A percentile compares a stretch with the other conserved stretches of the same genome.
phyloP scores from a whole-genome alignment of 225 moss, liverwort and hornwort genomes.

The Pseudoscleropodium purum region DNA sequence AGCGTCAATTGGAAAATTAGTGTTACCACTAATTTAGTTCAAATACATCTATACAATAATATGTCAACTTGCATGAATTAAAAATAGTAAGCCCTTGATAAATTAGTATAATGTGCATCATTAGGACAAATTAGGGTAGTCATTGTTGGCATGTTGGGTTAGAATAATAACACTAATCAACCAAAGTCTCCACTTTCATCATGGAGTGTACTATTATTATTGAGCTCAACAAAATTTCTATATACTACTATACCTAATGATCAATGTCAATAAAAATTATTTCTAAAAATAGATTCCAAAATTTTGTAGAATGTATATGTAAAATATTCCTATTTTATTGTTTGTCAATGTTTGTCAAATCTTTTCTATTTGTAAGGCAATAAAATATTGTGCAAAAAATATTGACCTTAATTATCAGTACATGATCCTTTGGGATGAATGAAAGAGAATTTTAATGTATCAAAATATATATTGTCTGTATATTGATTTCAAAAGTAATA shows the following conservation, averaged over 20 bases:
- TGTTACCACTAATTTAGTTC: not conserved
- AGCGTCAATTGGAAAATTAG: not conserved
- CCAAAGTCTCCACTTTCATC: not conserved
- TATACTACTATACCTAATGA: no score
- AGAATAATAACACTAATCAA: not conserved
- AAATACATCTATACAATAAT: not conserved
- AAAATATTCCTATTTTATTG: not conserved
- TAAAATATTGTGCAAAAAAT: not conserved
- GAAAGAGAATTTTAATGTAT: not conserved
- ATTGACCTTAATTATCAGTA: fast-evolving
- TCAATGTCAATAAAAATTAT: no score
- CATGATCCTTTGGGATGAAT: fast-evolving
- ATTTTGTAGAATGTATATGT: not conserved
- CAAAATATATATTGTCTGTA: no score
- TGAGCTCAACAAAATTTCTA: not conserved
- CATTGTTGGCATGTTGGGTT: fast-evolving
- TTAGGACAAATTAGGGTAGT: no score
- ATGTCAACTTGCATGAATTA: not conserved
- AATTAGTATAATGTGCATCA: not conserved
- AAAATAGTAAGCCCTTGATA: not conserved
- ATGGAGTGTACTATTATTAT: not conserved
- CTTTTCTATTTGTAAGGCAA: fast-evolving
- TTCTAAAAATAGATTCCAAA: not conserved
- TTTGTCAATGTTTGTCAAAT: not conserved
- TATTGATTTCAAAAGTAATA: not conserved